phyloP scores from a whole-genome alignment of 106 monocot species.

The Xerophyta viscosa region DNA sequence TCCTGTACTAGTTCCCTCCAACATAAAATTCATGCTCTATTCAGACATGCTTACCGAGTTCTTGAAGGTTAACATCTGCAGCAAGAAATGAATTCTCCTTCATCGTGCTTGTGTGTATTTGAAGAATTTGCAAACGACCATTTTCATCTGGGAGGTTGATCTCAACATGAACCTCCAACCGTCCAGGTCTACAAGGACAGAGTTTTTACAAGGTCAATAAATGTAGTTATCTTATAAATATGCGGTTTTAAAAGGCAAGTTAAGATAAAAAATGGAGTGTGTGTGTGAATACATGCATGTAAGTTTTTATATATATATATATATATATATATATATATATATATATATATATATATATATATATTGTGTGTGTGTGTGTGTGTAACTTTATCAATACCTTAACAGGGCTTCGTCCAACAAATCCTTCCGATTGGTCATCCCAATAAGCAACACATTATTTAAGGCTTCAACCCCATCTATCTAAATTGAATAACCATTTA shows the following conservation, averaged over 20 bases:
- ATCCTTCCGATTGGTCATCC: conserved; percentile 99
- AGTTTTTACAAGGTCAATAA: too few species aligned
- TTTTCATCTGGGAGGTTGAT: conserved; percentile 98
- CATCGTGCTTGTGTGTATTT: conserved; percentile 96
- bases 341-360: too few species aligned
- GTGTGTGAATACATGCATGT: too few species aligned
- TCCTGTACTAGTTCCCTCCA: too few species aligned
- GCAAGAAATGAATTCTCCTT: conserved; percentile 95
- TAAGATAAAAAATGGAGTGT: too few species aligned
- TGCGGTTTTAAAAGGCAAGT: too few species aligned
- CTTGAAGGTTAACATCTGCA: conserved; percentile 76
- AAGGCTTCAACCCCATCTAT: conserved; percentile 98
- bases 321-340: too few species aligned
- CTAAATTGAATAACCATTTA: conserved; percentile 40
- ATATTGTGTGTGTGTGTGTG: too few species aligned
- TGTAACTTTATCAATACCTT: conserved; percentile 59
- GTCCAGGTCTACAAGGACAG: conserved; percentile 77
- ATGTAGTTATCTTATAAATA: too few species aligned
- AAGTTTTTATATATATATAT: too few species aligned
- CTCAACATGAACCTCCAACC: conserved; percentile 96
- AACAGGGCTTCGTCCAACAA: conserved; percentile 93
- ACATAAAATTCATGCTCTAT: too few species aligned
- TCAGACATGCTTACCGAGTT: too few species aligned
- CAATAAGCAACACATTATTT: conserved; percentile 98
- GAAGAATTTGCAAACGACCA: conserved; percentile 94